Conservation (phyloP, 2,329 filamentous ascomycete species). For the Trichoderma koningiopsis region DNA sequence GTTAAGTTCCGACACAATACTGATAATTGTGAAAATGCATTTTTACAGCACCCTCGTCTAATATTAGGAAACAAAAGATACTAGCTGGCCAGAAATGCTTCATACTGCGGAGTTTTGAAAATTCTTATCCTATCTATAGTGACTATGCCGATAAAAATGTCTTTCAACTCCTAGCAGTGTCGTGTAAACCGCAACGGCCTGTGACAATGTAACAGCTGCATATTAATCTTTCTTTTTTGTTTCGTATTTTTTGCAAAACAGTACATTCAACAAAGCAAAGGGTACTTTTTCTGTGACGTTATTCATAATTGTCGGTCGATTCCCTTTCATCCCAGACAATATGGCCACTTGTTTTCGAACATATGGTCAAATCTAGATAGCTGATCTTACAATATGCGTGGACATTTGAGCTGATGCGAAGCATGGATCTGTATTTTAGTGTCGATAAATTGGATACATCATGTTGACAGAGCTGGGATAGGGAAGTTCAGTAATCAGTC, state of each 20-base stretch:
- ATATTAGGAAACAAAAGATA: background rate
- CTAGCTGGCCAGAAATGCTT: background rate
- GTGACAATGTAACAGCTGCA: background rate
- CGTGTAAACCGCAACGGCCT: background rate
- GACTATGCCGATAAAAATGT: background rate
- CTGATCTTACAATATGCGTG: too few relatives aligned
- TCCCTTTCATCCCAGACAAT: too few relatives aligned
- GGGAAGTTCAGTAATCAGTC: background rate
- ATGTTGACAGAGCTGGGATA: background rate
- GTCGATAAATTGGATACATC: background rate
- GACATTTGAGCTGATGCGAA: too few relatives aligned
- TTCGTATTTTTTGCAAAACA: too few relatives aligned
- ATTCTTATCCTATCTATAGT: background rate
- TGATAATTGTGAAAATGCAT: background rate
- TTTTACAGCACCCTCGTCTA: background rate
- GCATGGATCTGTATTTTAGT: background rate
- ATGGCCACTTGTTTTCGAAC: too few relatives aligned
- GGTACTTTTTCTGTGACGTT: too few relatives aligned
- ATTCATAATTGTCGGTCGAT: too few relatives aligned
- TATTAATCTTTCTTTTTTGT: background rate
- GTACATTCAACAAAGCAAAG: too few relatives aligned
- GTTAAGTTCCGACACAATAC: background rate
- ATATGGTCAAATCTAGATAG: too few relatives aligned
- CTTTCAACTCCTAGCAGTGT: background rate
- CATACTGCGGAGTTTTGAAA: rapidly evolving